A percentile compares a stretch with the other conserved stretches of the same genome.
Evolutionary conservation across 306 rosid genomes (phyloP).

Genomic region (Pueraria montana): DNA sequence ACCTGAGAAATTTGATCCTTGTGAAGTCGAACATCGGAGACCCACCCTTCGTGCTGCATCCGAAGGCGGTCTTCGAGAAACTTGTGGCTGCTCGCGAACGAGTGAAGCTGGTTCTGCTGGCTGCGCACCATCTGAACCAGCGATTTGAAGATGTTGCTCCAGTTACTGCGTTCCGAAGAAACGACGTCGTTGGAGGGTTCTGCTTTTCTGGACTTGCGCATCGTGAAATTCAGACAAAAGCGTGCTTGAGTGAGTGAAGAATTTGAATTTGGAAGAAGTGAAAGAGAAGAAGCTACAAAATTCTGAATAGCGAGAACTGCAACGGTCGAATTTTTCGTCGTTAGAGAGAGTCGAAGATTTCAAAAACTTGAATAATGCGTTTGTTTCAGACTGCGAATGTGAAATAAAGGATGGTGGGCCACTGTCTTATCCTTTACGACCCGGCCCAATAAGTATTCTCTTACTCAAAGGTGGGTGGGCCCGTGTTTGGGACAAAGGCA

Average conservation of each 20-base stretch:
- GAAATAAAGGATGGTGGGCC: not conserved
- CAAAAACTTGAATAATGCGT: not conserved
- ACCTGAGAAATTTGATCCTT: constrained; percentile 68
- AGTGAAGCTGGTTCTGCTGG: constrained; percentile 75
- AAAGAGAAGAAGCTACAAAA: constrained; percentile 13
- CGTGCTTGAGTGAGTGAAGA: not conserved
- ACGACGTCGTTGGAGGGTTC: constrained; percentile 33
- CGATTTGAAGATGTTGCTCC: constrained; percentile 67
- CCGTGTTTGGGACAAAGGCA: too few relatives aligned
- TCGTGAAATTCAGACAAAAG: constrained; percentile 34
- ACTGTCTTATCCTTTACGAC: not conserved
- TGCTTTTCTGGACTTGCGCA: constrained; percentile 50
- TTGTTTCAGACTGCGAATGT: not conserved
- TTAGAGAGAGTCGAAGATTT: not conserved
- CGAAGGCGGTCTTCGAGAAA: constrained; percentile 64
- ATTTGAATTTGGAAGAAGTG: constrained; percentile 41
- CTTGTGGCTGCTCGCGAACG: constrained; percentile 61
- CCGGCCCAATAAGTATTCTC: not conserved
- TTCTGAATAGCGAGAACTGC: not conserved
- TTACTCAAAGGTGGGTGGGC: not conserved
- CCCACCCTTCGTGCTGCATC: constrained; percentile 73
- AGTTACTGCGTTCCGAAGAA: constrained; percentile 56
- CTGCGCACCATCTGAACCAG: constrained; percentile 63
- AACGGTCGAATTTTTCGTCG: constrained; percentile 43
- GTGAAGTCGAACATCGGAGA: constrained; percentile 58